Evolutionary conservation across 176 grass and related monocot species (phyloP).

Genomic region (Leersia perrieri): DNA sequence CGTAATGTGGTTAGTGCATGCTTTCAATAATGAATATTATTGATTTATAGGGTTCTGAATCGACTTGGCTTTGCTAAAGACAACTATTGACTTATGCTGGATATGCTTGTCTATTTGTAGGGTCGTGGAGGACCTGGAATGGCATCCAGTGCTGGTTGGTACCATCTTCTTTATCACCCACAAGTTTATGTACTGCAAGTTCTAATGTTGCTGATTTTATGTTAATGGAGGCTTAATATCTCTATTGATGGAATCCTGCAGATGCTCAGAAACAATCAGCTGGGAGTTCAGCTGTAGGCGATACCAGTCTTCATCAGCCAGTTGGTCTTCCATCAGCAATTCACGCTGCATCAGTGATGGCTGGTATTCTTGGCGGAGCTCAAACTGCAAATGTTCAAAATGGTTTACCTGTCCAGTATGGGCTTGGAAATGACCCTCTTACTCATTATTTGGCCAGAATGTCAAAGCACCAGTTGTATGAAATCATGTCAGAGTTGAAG

Average conservation of each 20-base stretch:
- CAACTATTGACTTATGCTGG: conserved; percentile 33
- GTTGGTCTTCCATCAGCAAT: conserved; percentile 71
- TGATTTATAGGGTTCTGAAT: conserved; percentile 12
- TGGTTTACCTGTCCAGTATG: conserved; percentile 62
- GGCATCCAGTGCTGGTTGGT: conserved; percentile 63
- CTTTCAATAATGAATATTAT: conserved; percentile 14
- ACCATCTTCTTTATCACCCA: conserved; percentile 20
- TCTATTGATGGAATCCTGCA: conserved; percentile 31
- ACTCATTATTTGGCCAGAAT: conserved; percentile 90
- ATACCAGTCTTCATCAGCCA: conserved; percentile 63
- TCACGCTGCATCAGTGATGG: conserved; percentile 76
- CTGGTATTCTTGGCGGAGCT: conserved; percentile 66
- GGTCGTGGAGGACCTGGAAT: conserved; percentile 97
- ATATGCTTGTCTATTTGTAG: conserved; percentile 62
- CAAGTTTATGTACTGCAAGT: conserved; percentile 22
- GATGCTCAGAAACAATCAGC: conserved; percentile 61
- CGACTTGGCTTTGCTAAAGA: conserved; percentile 26
- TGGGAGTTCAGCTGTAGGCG: conserved; percentile 40
- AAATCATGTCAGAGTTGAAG: conserved; percentile 91
- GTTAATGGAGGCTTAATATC: conserved; percentile 21
- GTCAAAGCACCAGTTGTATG: conserved; percentile 76
- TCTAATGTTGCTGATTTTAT: conserved; percentile 16
- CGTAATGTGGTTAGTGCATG: conserved; percentile 1
- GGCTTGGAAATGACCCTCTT: conserved; percentile 80
- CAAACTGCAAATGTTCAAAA: conserved; percentile 68